Evolutionary conservation across 441 rosid genomes (phyloP), one percentile per base, ranked within the genome.

Genomic region (Populus hybrid): DNA sequence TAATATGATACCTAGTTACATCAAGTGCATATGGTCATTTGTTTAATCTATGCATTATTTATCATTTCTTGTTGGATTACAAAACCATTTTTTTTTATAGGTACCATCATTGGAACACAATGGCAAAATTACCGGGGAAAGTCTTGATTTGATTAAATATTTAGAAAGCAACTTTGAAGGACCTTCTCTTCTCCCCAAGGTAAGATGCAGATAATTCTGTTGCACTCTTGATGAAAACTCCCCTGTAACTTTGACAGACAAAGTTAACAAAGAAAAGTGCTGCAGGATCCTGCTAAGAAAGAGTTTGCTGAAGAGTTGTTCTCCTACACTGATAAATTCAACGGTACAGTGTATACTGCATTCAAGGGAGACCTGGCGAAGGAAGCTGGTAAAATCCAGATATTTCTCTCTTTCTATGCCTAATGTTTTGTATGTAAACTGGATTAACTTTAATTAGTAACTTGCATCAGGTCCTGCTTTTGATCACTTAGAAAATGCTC

Each of bases 91-190:
- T 76, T 32, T n/a, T 74, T 67, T 67, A 23, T 36, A 95, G 98
- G 95, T 95, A 14, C 98, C 98, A 32, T 80, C 97, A 26, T 76
- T 95, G 86, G 98, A 95, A 68, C 97, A 95, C 87, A 87, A 95
- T 64, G 97, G 98, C 5, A 90, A 94, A 85, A 46, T 94, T 73
- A 90, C 75, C 9, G 97, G 99, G 32, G 98, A 95, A 85, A 91
- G 95, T 87, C 86, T 94, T 40, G 97, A 94, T 82, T 81, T 95
- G 86, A 82, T 95, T 75, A 91, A 87, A 77, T 92, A 94, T 72
- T 68, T 94, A n/a, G 94, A 95, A n/a, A 80, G 76, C 84, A 92
- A 88, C 87, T 92, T 94, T 70, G 92, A 92, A 71, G 98, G 95
- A 35, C 89, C 94, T 80, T 90, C 97, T 1, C 90, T 95, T 71